These are phyloP conservation scores for Yarrowia bubula DNA, from an alignment of 805 yeast genomes.

Conservation along the genomic window DNA sequence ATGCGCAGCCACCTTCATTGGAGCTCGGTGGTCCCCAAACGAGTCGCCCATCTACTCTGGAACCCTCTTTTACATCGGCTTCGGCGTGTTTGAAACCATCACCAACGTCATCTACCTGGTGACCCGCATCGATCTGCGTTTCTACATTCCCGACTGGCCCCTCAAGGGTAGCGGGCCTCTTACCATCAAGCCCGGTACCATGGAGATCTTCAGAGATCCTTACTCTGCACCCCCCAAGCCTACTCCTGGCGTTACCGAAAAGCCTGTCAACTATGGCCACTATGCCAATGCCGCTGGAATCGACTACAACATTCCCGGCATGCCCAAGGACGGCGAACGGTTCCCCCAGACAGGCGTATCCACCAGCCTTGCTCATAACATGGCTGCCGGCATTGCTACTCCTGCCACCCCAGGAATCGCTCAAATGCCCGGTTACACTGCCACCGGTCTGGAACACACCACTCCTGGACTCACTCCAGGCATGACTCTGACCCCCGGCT, in stretches of 20 bases:
- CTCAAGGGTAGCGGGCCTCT: constrained; percentile 35
- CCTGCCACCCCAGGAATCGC: constrained; percentile 17
- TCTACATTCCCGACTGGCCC: constrained; percentile 70
- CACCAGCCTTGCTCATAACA: background rate
- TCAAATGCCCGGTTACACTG: constrained; percentile 15
- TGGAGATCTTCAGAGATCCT: constrained; percentile 18
- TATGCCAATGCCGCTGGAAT: constrained; percentile 12
- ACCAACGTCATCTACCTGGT: constrained; percentile 56
- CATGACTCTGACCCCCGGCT: constrained; percentile 20
- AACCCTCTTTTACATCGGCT: constrained; percentile 57
- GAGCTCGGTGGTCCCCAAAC: background rate
- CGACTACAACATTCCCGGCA: constrained; percentile 4
- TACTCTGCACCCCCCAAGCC: constrained; percentile 4
- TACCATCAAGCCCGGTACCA: constrained; percentile 4
- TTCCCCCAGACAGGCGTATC: background rate
- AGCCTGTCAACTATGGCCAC: background rate
- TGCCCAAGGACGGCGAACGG: constrained; percentile 7
- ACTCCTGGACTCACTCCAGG: constrained; percentile 11
- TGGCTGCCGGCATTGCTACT: constrained; percentile 3
- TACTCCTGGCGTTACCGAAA: background rate
- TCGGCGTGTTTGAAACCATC: constrained; percentile 65
- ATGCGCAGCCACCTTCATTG: constrained; percentile 12
- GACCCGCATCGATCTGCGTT: constrained; percentile 72
- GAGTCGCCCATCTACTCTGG: constrained; percentile 14
- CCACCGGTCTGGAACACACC: constrained; percentile 18